Base-by-base conservation (phyloP, 2,329 filamentous ascomycete species). In the Hypoxylon sp. region DNA sequence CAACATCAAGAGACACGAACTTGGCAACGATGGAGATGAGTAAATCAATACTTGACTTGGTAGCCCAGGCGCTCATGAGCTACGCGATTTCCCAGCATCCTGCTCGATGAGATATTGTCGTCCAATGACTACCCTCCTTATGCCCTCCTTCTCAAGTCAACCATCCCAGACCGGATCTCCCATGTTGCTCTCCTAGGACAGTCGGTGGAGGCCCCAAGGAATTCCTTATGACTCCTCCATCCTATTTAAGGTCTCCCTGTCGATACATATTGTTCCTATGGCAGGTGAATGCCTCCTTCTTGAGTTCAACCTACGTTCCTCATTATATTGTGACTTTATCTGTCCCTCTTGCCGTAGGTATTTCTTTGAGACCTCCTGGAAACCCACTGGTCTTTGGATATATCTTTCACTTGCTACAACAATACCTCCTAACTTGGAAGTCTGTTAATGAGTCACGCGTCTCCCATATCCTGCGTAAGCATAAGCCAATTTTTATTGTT, bases 141-240 rank as follows among this genome's bases (percentile, higher is more conserved):
- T 26, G 18, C 30, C 44, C 26, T 40, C 24, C 32, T 20, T 22
- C 40, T 24, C 18, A 38, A 24, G n/a, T 38, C 14, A n/a, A 42
- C n/a, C 16, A 14, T 32, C 36, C 36, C 36, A 20, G 16, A 40
- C 36, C 11, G 20, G n/a, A 40, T 18, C n/a, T 40, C 16, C 16
- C 36, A 18, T 20, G 9, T 40, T 11, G 8, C 33, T 32, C 33
- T 32, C 30, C 49, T 44, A 33, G 20, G 49, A 49, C 20, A 44
- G 32, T 33, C 5, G 26, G 40, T 20, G 44, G 50, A 51, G 28
- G 20, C 30, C 24, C 20, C 9, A 44, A 44, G 44, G 5, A 12
- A 56, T 22, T 58, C 20, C n/a, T 58, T 20, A 16, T 42, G 42
- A 48, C 49, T 60, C 46, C 24, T 28, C 26, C 8, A 30, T 44